Conservation (phyloP, 1,139 yeast genomes). For the Yamadazyma atmosphaerica region DNA sequence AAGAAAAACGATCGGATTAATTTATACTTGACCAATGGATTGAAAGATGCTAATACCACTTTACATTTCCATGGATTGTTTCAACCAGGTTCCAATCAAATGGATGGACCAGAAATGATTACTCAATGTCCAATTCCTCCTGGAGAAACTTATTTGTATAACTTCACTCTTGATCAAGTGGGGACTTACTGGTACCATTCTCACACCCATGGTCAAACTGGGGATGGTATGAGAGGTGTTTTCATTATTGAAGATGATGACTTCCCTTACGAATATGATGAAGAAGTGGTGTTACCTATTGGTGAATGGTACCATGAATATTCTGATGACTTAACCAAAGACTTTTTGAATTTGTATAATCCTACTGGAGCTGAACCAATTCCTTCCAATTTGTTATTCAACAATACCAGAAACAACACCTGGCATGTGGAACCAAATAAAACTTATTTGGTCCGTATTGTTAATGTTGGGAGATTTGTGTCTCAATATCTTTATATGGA, state of each 20-base stretch:
- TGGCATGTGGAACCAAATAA: constrained; percentile 59
- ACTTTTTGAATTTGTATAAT: constrained; percentile 61
- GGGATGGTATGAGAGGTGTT: constrained; percentile 78
- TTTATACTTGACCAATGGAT: constrained; percentile 58
- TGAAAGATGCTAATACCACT: constrained; percentile 55
- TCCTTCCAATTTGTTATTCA: constrained; percentile 64
- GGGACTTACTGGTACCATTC: constrained; percentile 86
- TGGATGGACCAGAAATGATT: constrained; percentile 80
- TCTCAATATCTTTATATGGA: constrained; percentile 70
- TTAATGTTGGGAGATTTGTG: constrained; percentile 69
- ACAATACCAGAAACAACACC: constrained; percentile 60
- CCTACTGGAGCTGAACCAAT: constrained; percentile 87
- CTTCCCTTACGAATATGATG: constrained; percentile 60
- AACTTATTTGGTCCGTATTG: constrained; percentile 62
- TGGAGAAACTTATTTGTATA: constrained; percentile 61
- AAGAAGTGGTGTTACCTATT: constrained; percentile 56
- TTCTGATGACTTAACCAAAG: constrained; percentile 41
- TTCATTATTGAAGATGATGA: constrained; percentile 65
- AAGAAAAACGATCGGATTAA: constrained; percentile 61
- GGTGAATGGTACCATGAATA: constrained; percentile 64
- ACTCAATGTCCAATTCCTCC: constrained; percentile 79
- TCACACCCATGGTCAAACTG: constrained; percentile 74
- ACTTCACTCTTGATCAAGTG: constrained; percentile 65
- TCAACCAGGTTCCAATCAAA: constrained; percentile 57
- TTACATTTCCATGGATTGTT: constrained; percentile 78